These are phyloP conservation scores for Paspalum notatum DNA, from an alignment of 176 grass and related monocot genomes.

Conservation along the genomic window DNA sequence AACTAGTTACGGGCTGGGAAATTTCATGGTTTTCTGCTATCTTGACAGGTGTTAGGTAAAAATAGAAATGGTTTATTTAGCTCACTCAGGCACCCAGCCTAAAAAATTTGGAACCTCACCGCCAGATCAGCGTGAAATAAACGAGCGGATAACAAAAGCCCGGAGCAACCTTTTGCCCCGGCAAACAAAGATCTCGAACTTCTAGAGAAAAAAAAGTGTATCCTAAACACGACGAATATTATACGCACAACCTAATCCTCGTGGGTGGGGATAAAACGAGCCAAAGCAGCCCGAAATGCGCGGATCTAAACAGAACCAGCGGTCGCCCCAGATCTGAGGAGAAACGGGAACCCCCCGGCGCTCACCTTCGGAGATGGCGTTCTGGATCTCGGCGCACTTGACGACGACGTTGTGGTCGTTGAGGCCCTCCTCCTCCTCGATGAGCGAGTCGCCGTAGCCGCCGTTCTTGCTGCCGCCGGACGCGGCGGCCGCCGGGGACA, in stretches of 20 bases:
- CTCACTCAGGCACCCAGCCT: not conserved
- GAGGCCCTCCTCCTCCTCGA: slow-evolving; percentile 95
- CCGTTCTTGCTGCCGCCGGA: slow-evolving; percentile 55
- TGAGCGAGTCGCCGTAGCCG: slow-evolving; percentile 67
- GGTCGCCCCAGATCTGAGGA: slow-evolving; percentile 42
- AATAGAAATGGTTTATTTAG: not conserved
- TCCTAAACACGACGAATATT: not conserved
- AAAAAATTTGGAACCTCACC: slow-evolving; percentile 23
- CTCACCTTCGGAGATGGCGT: slow-evolving; percentile 85
- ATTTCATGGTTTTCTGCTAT: not conserved
- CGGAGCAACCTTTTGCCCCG: not conserved
- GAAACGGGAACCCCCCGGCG: not conserved
- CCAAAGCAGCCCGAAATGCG: not conserved
- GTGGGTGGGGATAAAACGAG: not conserved
- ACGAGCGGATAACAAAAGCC: not conserved
- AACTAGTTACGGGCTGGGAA: not conserved
- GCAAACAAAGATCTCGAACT: not conserved
- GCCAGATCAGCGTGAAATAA: slow-evolving; percentile 28
- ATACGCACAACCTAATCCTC: not conserved
- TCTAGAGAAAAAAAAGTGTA: not conserved
- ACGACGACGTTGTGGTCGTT: slow-evolving; percentile 92
- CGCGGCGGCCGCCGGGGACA: slow-evolving; percentile 53
- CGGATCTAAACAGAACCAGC: slow-evolving; percentile 38
- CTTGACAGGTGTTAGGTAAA: not conserved
- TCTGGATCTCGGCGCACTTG: slow-evolving; percentile 92